phyloP scores from a whole-genome alignment of 345 rosid genomes.

The Populus pruinosa region DNA sequence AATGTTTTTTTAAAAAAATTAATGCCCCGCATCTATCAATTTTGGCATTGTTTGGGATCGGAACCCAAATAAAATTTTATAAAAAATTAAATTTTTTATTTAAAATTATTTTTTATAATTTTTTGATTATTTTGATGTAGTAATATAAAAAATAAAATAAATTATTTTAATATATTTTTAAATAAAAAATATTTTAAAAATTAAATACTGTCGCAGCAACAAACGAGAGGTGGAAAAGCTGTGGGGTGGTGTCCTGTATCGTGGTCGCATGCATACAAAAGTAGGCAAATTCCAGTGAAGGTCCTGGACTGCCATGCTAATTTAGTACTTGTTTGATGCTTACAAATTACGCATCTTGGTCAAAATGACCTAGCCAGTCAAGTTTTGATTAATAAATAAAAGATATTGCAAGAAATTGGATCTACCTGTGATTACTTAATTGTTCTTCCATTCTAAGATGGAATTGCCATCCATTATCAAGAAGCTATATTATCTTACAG shows the following conservation, averaged over 20 bases:
- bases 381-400: no score
- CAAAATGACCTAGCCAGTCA: neutral
- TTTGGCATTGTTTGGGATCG: no score
- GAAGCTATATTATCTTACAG: neutral
- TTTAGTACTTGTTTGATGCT: no score
- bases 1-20: no score
- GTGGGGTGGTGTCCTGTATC: neutral
- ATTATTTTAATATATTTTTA: no score
- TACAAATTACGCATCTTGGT: neutral
- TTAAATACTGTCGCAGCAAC: accelerated
- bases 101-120: no score
- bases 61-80: accelerated
- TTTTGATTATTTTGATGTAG: no score
- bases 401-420: neutral
- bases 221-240: no score
- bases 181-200: no score
- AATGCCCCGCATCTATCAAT: no score
- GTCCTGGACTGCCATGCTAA: no score
- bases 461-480: neutral
- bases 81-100: no score
- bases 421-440: neutral
- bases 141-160: accelerated
- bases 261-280: neutral
- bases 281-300: neutral
- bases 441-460: neutral